Conservation (phyloP, 805 yeast species). For the Torulaspora franciscae region DNA sequence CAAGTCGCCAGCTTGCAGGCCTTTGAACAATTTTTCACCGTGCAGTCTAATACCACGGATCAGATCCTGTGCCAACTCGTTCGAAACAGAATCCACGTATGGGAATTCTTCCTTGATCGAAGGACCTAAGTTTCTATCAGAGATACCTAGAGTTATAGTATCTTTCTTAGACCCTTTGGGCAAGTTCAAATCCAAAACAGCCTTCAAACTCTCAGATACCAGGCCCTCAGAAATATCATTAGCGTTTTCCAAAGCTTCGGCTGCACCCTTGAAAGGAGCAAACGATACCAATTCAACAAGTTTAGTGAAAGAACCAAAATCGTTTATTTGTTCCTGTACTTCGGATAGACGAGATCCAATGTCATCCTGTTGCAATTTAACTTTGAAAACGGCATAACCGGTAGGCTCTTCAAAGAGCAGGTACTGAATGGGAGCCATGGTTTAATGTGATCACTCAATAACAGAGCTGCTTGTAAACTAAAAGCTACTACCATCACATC, state of each 20-base stretch:
- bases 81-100: constrained; percentile 81
- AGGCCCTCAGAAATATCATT: constrained; percentile 97
- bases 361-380: constrained; percentile 87
- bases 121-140: constrained; percentile 94
- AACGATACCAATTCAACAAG: constrained; percentile 89
- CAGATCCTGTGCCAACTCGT: constrained; percentile 90
- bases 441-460: constrained; percentile 1
- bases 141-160: constrained; percentile 74
- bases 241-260: constrained; percentile 97
- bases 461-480: not conserved
- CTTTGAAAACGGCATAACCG: constrained; percentile 95
- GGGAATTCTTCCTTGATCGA: constrained; percentile 90
- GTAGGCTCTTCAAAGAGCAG: constrained; percentile 97
- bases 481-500: not conserved
- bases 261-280: constrained; percentile 99
- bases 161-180: constrained; percentile 65
- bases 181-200: constrained; percentile 82
- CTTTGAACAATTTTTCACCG: constrained; percentile 83
- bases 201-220: constrained; percentile 86
- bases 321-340: constrained; percentile 86
- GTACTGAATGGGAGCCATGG: constrained; percentile 76
- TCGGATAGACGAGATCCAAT: constrained; percentile 88
- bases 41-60: constrained; percentile 91
- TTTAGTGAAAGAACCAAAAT: constrained; percentile 83
- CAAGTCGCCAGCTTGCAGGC: constrained; percentile 88